phyloP scores from a whole-genome alignment of 2,329 filamentous ascomycete species.

The Exophiala dermatitidis region DNA sequence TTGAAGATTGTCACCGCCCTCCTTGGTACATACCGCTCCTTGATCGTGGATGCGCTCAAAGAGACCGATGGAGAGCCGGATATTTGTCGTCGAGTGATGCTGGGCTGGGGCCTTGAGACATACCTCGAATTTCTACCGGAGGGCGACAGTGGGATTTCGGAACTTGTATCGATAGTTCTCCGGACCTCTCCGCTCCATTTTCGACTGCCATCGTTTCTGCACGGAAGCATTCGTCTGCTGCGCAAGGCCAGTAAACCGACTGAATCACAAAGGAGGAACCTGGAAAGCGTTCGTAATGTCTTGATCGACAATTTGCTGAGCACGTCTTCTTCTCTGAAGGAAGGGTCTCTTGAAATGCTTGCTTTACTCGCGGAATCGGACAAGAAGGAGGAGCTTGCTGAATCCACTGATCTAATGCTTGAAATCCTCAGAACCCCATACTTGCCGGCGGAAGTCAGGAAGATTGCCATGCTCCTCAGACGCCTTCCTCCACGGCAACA shows the following conservation, averaged over 20 bases:
- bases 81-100: conserved; percentile 9
- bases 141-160: neutral
- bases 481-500: conserved; percentile 63
- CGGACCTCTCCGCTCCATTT: conserved; percentile 7
- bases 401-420: conserved; percentile 58
- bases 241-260: conserved; percentile 34
- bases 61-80: conserved; percentile 4
- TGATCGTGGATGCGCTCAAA: conserved; percentile 3
- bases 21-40: conserved; percentile 1
- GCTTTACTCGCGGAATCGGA: conserved; percentile 50
- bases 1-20: neutral
- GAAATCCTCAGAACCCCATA: conserved; percentile 73
- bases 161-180: neutral
- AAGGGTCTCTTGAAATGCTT: conserved; percentile 66
- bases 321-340: conserved; percentile 65
- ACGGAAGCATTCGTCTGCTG: conserved; percentile 39
- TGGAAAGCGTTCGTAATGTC: conserved; percentile 46
- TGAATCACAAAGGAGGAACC: conserved; percentile 52
- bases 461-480: conserved; percentile 76
- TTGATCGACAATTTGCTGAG: conserved; percentile 68
- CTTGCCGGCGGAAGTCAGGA: conserved; percentile 66
- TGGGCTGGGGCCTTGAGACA: conserved; percentile 19
- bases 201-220: conserved; percentile 58
- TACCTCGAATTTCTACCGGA: conserved; percentile 10
- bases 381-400: conserved; percentile 38